Percentiles rank a stretch among this genome's conserved stretches.
phyloP scores from a whole-genome alignment of 768 basidiomycete genomes.

The Hemileccinum rubropunctum region DNA sequence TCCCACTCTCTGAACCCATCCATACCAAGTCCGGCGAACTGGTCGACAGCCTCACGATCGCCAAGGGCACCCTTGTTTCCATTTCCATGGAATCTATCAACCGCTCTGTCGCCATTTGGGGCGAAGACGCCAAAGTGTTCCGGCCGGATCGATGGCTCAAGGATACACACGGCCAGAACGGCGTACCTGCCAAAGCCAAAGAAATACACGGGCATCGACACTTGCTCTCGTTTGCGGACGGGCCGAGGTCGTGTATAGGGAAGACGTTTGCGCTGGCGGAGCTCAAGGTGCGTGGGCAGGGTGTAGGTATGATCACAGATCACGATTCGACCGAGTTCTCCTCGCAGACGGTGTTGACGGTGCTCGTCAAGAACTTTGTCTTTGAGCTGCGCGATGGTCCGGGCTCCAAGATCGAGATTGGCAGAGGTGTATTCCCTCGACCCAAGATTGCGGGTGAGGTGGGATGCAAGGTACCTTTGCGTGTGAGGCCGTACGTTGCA shows the following conservation, averaged over 20 bases:
- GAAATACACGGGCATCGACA: conserved; percentile 49
- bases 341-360: conserved; percentile 38
- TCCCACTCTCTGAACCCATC: conserved; percentile 53
- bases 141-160: conserved; percentile 63
- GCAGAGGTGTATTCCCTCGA: conserved; percentile 4
- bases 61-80: conserved; percentile 43
- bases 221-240: conserved; percentile 49
- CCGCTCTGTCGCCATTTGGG: conserved; percentile 41
- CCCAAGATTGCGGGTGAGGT: conserved; percentile 15
- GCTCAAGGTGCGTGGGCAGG: conserved; percentile 23
- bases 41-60: conserved; percentile 40
- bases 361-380: conserved; percentile 41
- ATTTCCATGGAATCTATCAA: conserved; percentile 49
- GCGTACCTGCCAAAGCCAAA: conserved; percentile 29
- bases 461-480: too few relatives aligned
- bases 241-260: conserved; percentile 49
- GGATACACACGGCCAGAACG: conserved; percentile 14
- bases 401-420: conserved; percentile 10
- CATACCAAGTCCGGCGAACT: conserved; percentile 38
- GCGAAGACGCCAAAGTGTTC: conserved; percentile 43
- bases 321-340: too few relatives aligned
- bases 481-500: too few relatives aligned
- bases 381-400: conserved; percentile 37
- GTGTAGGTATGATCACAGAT: too few relatives aligned
- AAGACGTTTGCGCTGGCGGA: conserved; percentile 44